Evolutionary conservation across 768 basidiomycete species (phyloP), one percentile per base, ranked within the genome.

Genomic region (Neoboletus subvelutipes): DNA sequence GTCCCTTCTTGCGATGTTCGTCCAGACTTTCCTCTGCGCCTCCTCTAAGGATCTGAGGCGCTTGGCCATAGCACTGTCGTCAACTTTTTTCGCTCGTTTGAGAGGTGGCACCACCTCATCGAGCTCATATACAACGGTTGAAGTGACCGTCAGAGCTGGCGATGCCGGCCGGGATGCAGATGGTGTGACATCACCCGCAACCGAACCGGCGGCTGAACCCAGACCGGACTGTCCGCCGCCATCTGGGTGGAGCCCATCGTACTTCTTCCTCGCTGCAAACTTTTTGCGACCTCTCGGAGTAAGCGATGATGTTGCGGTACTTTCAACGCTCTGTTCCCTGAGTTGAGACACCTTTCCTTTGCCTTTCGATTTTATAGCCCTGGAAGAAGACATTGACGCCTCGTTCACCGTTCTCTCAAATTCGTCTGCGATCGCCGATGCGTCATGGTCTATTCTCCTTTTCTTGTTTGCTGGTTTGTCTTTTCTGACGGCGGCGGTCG

Each of bases 1-100:
- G 64, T 95, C 94, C 63, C 85, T 80, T 60, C 83, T 80, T 1
- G 92, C 94, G 48, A 96, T 94, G 64, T 87, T 91, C 22, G 85
- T 86, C 94, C 94, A 96, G 10, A 93, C 87, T 73, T 92, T 94
- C 56, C 83, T 80, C 74, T 94, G 93, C 0, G 88, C 78, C 63
- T 94, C 94, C 67, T 93, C 92, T 31, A 94, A 69, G 7, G 83
- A 78, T 70, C 85, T 87, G 56, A 92, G 77, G 40, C 92, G 83
- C 67, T 91, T 91, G 26, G 82, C 70, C 80, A 89, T 87, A 4
- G 83, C 79, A 54, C 71, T 75, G 45, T 88, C 88, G 53, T 92
- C 91, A 3, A 89, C 76, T 69, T 86, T 89, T 71, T 88, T 90
- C 6, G 89, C 90, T 64, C 80, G 84, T 74, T 80, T 89, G 65